Conservation (phyloP, 257 asterid genomes). For the Fraxinus pennsylvanica region DNA sequence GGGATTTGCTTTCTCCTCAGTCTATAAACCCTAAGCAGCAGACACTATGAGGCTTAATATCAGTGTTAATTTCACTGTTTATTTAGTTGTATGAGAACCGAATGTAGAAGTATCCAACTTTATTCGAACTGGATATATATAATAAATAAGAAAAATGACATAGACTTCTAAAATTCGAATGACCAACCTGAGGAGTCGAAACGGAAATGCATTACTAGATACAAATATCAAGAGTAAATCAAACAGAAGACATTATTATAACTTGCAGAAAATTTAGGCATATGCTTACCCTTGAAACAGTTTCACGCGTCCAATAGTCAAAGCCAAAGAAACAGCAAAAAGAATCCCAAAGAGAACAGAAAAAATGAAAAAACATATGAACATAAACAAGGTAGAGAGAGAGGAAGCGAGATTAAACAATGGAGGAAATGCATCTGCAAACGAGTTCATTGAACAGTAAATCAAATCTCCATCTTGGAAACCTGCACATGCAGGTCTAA, state of each 20-base stretch:
- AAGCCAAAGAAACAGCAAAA: conserved; percentile 17
- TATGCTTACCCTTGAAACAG: neutral
- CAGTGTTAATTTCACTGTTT: neutral
- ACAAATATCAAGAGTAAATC: neutral
- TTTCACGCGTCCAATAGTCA: conserved; percentile 33
- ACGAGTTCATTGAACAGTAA: conserved; percentile 28
- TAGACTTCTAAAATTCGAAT: neutral
- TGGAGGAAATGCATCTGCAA: conserved; percentile 35
- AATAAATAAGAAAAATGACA: neutral
- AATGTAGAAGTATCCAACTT: neutral
- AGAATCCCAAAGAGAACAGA: conserved; percentile 11
- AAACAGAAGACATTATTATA: neutral
- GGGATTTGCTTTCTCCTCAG: neutral
- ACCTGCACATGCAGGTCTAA: conserved; percentile 57
- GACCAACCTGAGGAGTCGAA: neutral
- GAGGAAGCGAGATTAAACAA: conserved; percentile 4
- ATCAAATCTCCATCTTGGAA: conserved; percentile 46
- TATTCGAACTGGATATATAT: neutral
- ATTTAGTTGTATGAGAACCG: neutral
- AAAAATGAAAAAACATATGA: neutral
- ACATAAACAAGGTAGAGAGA: too few relatives aligned
- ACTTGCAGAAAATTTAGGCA: too few relatives aligned
- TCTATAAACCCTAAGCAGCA: neutral
- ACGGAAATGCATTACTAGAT: neutral
- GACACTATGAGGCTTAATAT: neutral